Evolutionary conservation across 1,284 basidiomycete genomes (phyloP).

Genomic region (Prillingera fragicola): DNA sequence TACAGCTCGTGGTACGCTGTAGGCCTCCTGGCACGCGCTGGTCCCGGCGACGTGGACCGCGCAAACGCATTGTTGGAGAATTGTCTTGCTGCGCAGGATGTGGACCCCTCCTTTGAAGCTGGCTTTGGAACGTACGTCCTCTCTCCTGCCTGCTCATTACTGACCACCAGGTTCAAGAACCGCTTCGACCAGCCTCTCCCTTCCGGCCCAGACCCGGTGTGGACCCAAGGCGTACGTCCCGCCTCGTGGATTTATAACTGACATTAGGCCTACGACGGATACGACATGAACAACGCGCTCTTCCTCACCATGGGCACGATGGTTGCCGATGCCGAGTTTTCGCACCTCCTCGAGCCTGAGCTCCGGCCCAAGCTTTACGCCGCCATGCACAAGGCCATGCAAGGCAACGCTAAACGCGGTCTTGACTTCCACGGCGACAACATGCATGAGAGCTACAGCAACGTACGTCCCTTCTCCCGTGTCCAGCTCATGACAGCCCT

Average conservation of each 20-base stretch:
- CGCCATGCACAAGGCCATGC: conserved; percentile 13
- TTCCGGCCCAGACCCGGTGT: no score
- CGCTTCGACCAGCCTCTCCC: background rate
- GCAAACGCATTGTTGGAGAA: conserved; percentile 14
- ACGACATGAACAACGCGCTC: conserved; percentile 21
- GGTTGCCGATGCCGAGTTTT: conserved; percentile 12
- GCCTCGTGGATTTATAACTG: no score
- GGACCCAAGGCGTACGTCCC: no score
- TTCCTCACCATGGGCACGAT: conserved; percentile 20
- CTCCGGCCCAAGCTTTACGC: conserved; percentile 4
- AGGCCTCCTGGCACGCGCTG: conserved; percentile 14
- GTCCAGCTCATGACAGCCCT: conserved; percentile 6
- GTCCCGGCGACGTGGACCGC: conserved; percentile 3
- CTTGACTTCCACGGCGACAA: conserved; percentile 13
- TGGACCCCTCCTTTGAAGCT: conserved; percentile 8
- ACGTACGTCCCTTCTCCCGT: conserved; percentile 8
- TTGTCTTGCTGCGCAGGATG: conserved; percentile 6
- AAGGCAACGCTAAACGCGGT: conserved; percentile 8
- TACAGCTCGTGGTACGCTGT: conserved; percentile 20
- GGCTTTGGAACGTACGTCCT: conserved; percentile 9
- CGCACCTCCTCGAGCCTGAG: conserved; percentile 6
- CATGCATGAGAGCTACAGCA: conserved; percentile 14
- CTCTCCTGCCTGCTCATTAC: background rate
- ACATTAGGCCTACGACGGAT: no score
- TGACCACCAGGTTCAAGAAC: conserved; percentile 10